Evolutionary conservation across 768 basidiomycete species (phyloP).

Genomic region (Hygrocybe coccinea): DNA sequence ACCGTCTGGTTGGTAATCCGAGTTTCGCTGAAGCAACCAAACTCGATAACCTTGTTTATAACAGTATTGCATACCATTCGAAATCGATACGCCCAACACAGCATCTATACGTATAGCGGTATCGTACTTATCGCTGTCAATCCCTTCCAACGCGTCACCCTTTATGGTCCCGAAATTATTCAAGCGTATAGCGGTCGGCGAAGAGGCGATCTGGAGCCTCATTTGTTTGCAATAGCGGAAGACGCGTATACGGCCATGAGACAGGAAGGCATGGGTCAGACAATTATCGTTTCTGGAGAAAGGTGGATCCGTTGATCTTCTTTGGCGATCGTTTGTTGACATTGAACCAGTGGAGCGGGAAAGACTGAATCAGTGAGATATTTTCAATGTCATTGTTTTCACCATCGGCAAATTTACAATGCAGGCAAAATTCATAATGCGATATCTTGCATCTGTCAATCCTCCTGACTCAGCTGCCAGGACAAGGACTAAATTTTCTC

Average conservation of each 20-base stretch:
- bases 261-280: conserved; percentile 89
- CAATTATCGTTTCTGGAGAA: conserved; percentile 98
- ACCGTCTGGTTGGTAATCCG: conserved; percentile 68
- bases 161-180: conserved; percentile 95
- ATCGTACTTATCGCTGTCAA: conserved; percentile 99
- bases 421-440: conserved; percentile 97
- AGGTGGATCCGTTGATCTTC: conserved; percentile 50
- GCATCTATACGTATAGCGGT: conserved; percentile 98
- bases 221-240: conserved; percentile 98
- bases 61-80: conserved; percentile 94
- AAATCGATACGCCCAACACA: conserved; percentile 93
- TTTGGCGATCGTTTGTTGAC: conserved; percentile 11
- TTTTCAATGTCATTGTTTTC: background rate
- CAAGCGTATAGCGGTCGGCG: conserved; percentile 91
- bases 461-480: conserved; percentile 62
- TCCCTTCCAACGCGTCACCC: conserved; percentile 94
- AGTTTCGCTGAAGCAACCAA: conserved; percentile 4
- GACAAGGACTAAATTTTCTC: conserved; percentile 62
- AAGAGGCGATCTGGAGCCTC: conserved; percentile 94
- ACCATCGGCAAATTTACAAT: conserved; percentile 5
- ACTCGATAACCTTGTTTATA: background rate
- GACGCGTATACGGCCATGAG: conserved; percentile 98
- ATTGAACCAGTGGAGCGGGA: conserved; percentile 80
- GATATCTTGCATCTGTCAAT: conserved; percentile 97
- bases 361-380: conserved; percentile 90